Base-by-base conservation (phyloP, 2,329 filamentous ascomycete genomes). In the Pestalotiopsis sp. region DNA sequence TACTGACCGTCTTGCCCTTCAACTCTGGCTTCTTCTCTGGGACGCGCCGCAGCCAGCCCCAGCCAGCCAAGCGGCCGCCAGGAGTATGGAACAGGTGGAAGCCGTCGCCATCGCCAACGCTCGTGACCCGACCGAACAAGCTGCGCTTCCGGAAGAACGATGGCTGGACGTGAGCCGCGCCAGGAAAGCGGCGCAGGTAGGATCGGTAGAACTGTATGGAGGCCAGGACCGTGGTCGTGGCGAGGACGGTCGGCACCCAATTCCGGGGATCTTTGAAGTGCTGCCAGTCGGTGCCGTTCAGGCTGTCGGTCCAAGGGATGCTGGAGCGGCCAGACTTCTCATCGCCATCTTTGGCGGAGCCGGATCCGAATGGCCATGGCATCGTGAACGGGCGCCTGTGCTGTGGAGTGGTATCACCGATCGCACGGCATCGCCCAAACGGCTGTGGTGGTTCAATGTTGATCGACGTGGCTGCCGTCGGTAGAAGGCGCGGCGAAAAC, bases 61-160 rank as follows among this genome's bases (percentile, higher is more conserved):
- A 99, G 65, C 96, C 96, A 11, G 91, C 86, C 64, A 94, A 79
- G 71, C 90, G 86, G 11, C 96, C 96, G n/a, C 95, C 95, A 0
- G 96, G 96, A 0, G 94, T 98, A 79, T 99, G 96, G 78, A 92
- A 99, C 61, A 99, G 79, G 73, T 96, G 92, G 78, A 99, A 98
- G 77, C 95, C 95, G 80, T 99, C 96, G 3, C 94, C 97, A 84
- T 99, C 96, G 56, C 97, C 96, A 26, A 99, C 96, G 73, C 92
- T 94, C 13, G 95, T 98, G 56, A 98, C 96, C 70, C 87, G 88
- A 14, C 96, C 96, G 73, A 95, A 92, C 56, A 99, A 77, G 72
- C 89, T 94, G 73, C 92, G 87, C 69, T 84, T 89, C 59, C 92
- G 89, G 77, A 95, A 95, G 76, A 91, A 91, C 11, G 84, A 83